Evolutionary conservation across 257 asterid genomes (phyloP), one percentile per base, ranked within the genome.

Genomic region (Solanum etuberosum): DNA sequence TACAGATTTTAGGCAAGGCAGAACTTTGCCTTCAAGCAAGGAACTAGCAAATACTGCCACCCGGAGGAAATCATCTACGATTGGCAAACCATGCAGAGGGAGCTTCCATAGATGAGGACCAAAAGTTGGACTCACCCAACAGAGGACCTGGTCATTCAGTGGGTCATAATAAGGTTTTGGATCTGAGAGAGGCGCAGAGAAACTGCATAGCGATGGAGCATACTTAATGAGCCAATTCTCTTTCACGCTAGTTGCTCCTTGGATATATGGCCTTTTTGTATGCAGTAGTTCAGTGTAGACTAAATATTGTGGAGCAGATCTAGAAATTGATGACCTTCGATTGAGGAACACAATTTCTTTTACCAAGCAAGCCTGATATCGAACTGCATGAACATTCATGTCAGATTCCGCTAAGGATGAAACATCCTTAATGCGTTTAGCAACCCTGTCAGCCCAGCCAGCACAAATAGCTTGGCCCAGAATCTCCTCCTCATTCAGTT

Each of bases 361-460:
- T 9, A 94, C 94, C 91, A 84, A 91, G 90, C 96, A 95, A 86
- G 98, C 96, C 89, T 93, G 98, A 88, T 95, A 97, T 23, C 93
- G 89, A 9, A 90, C 93, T 68, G 97, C 91, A 65, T 89, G 92
- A 27, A 90, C 90, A 86, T 89, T 88, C 88, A 90, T 90, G 14
- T 91, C 97, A 77, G 92, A 96, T 34, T 94, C 98, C 14, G 93
- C 46, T 84, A 89, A 73, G 80, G 88, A 72, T 29, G 90, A 84
- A 89, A 89, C 85, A 46, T 91, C 92, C 90, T 87, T 95, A 14
- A 89, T 88, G 25, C 97, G 94, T 87, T 88, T 94, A 59, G 98
- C 98, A 85, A 95, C 98, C 91, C 98, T 87, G 89, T 95, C 98
- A 54, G 95, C 96, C 98, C 98, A 95, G 46, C 97, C 99, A 1